Base-by-base conservation (phyloP, 257 asterid genomes). In the Primulina tabacum region DNA sequence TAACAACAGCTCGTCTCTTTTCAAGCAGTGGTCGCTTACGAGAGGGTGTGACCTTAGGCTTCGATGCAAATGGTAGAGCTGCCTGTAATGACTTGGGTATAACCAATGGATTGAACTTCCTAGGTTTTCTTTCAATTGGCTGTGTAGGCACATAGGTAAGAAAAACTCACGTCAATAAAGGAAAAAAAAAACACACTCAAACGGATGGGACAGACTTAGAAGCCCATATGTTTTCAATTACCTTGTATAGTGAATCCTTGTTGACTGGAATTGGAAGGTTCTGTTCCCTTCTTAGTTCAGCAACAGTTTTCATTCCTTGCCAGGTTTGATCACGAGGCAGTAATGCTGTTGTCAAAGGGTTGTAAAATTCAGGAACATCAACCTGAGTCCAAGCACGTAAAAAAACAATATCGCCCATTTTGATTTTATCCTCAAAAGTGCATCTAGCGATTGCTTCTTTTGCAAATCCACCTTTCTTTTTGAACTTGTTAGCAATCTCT, bases 331-430 rank as follows among this genome's bases (percentile, higher is more conserved):
- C 82, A 37, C 92, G 95, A 50, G 97, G 95, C 88, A 87, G 99
- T 79, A 93, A 78, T 37, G 96, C 96, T 67, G 96, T 93, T 43
- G 99, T 90, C 77, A 93, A 77, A 35, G 96, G 97, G 76, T 87
- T 93, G 95, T 62, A 89, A 73, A 89, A 93, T 50, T 58, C 14
- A 68, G 99, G 99, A 71, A 90, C 90, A 72, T 93, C 99, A 60
- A 93, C 97, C 81, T 86, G 96, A 75, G 90, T 86, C 99, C 97
- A 93, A 52, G 96, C 99, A 71, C 96, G 99, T 84, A 93, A 80
- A 81, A 93, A 93, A 24, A 90, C 96, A n/a, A 85, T 83, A 77
- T 93, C 99, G 4, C 96, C 84, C 96, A 75, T 93, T 75, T 90
- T 89, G 26, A 93, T 89, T 79, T 69, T 90, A 83, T 90, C 99